A percentile compares a stretch with the other conserved stretches of the same genome.
Conservation (phyloP, 768 basidiomycete genomes). For the Boletellus sp. region DNA sequence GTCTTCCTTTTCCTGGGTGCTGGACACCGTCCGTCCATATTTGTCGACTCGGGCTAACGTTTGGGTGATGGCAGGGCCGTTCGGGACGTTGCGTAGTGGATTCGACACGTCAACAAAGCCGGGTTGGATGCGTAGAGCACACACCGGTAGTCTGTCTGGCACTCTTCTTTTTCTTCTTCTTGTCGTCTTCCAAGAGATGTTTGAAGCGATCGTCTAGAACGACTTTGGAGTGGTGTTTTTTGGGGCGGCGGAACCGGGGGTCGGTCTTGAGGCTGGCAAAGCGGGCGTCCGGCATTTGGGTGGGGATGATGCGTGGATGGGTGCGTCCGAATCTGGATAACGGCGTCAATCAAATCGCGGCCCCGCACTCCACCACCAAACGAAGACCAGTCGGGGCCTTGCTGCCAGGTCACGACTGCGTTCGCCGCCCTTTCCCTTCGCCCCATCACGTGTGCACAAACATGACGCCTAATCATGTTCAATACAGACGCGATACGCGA, state of each 20-base stretch:
- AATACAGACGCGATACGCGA: too few relatives aligned
- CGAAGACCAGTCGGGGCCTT: too few relatives aligned
- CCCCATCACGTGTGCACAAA: too few relatives aligned
- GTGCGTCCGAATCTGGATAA: too few relatives aligned
- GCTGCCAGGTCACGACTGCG: too few relatives aligned
- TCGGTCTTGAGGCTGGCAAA: constrained; percentile 87
- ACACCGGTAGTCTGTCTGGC: constrained; percentile 24
- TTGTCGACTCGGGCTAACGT: constrained; percentile 71
- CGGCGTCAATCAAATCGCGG: too few relatives aligned
- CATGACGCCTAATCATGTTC: too few relatives aligned
- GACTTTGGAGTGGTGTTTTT: constrained; percentile 76
- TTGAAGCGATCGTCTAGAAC: constrained; percentile 92
- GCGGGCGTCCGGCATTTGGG: constrained; percentile 71
- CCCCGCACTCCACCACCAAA: too few relatives aligned
- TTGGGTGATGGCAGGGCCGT: neutral
- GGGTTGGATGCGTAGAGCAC: neutral
- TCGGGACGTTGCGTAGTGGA: neutral
- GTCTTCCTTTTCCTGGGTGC: constrained; percentile 69
- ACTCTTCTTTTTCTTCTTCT: constrained; percentile 38
- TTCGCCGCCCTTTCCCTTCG: too few relatives aligned
- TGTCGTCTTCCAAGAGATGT: constrained; percentile 56
- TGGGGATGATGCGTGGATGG: neutral
- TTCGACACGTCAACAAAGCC: neutral
- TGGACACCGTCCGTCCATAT: constrained; percentile 73
- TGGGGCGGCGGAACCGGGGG: constrained; percentile 86